A percentile compares a stretch with the other conserved stretches of the same genome.
These are phyloP conservation scores for Alternaria sp. DNA, from an alignment of 2,329 filamentous ascomycete species.

Conservation along the genomic window DNA sequence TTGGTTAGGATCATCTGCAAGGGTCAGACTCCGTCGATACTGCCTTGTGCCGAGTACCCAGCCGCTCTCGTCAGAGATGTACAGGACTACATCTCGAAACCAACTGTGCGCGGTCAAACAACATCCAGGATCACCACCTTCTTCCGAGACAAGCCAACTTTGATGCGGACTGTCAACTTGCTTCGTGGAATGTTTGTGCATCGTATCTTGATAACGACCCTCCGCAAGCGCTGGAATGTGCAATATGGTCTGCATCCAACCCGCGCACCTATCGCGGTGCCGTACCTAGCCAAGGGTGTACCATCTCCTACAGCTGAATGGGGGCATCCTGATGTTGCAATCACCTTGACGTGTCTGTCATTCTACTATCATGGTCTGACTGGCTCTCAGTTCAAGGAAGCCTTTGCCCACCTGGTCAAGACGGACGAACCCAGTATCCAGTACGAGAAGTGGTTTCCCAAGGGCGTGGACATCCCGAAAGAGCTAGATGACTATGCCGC, in stretches of 20 bases:
- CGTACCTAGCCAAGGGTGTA: slow-evolving; percentile 67
- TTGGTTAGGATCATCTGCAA: slow-evolving; percentile 44
- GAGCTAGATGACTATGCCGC: slow-evolving; percentile 59
- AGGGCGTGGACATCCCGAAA: slow-evolving; percentile 49
- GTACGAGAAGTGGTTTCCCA: slow-evolving; percentile 63
- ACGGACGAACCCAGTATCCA: slow-evolving; percentile 63
- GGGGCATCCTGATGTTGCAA: slow-evolving; percentile 67
- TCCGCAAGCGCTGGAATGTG: slow-evolving; percentile 72
- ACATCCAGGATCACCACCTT: slow-evolving; percentile 27
- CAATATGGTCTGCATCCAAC: slow-evolving; percentile 58
- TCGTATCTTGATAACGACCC: slow-evolving; percentile 63
- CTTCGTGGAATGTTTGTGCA: slow-evolving; percentile 69
- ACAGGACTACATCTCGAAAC: slow-evolving; percentile 40
- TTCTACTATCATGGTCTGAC: slow-evolving; percentile 69
- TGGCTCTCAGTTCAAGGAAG: slow-evolving; percentile 57
- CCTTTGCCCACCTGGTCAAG: slow-evolving; percentile 59
- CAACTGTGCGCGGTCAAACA: slow-evolving; percentile 21
- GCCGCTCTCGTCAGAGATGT: slow-evolving; percentile 31
- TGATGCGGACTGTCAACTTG: slow-evolving; percentile 58
- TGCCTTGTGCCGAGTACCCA: slow-evolving; percentile 32
- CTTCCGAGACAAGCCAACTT: slow-evolving; percentile 48
- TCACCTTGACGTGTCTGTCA: slow-evolving; percentile 54
- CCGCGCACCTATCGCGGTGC: slow-evolving; percentile 68
- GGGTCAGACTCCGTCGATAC: slow-evolving; percentile 27
- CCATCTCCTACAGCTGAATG: slow-evolving; percentile 70